Evolutionary conservation across 495 filamentous ascomycete genomes (phyloP), one percentile per base, ranked within the genome.

Genomic region (Aspergillus baeticus): DNA sequence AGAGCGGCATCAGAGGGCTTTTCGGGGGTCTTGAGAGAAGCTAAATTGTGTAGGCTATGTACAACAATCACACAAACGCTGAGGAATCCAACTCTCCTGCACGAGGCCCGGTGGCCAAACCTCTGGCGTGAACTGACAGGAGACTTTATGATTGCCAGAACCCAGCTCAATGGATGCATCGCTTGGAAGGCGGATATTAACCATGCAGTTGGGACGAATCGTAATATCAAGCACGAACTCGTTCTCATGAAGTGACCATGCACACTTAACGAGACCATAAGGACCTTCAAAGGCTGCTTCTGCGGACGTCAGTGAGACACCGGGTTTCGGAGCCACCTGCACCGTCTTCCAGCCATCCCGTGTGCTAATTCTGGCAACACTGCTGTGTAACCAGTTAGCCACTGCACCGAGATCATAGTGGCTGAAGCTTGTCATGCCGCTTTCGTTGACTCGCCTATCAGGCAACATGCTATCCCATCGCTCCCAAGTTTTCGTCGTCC

Each of bases 371-470:
- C 69, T 67, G 3, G 46, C 69, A 6, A 72, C 62, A 3, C 51
- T 64, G 34, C 56, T 43, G 48, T 72, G 69, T 8, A 72, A 58
- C 67, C 67, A 72, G 33, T 66, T 62, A 26, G 56, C 44, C 8
- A 80, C 69, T 1, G 72, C 67, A 2, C 78, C 78, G 6, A 81
- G 59, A 0, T 77, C 76, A 53, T 81, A 80, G 54, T 80, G 77
- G 46, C 80, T 84, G 57, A 84, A 84, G 14, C 75, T 78, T 2
- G 76, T 81, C 82, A 84, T 84, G 20, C 69, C 48, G 1, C 78
- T 79, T 0, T 76, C 71, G 54, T 84, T 84, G 36, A 83, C 66
- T 1, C 64, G 65, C 5, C 80, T 79, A 55, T 84, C 70, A 0
- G 76, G 73, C 2, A 79, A 64, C 57, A 84, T 73, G 26, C 70